phyloP scores from a whole-genome alignment of 495 filamentous ascomycete species.

The Penicillium maclennaniae region DNA sequence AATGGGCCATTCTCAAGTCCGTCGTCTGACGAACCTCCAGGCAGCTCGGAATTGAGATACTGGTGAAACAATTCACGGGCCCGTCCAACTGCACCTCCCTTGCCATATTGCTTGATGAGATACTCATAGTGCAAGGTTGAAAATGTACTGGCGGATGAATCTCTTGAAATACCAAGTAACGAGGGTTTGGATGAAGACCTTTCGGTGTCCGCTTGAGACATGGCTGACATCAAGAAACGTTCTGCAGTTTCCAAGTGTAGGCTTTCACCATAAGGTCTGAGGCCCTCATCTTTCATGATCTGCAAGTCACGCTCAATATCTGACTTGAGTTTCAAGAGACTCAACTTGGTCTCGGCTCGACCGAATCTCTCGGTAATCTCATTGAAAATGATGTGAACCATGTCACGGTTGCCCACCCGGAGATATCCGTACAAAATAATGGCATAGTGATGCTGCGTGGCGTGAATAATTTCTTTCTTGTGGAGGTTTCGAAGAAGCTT shows the following conservation, averaged over 20 bases:
- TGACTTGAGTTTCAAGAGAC: conserved; percentile 44
- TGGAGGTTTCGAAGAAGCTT: conserved; percentile 60
- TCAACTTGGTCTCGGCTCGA: conserved; percentile 39
- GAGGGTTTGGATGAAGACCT: conserved; percentile 16
- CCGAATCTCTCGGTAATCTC: conserved; percentile 50
- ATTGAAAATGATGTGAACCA: conserved; percentile 50
- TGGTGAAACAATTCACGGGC: conserved; percentile 55
- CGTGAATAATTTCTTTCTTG: conserved; percentile 51
- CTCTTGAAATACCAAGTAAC: conserved; percentile 8
- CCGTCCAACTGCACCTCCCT: conserved; percentile 48
- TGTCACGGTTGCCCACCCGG: conserved; percentile 42
- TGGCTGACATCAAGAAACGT: conserved; percentile 25
- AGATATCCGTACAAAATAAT: conserved; percentile 67
- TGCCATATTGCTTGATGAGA: conserved; percentile 60
- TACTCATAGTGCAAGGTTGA: conserved; percentile 51
- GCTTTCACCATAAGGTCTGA: conserved; percentile 2
- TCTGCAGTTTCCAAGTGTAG: conserved; percentile 33
- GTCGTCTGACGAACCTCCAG: conserved; percentile 22
- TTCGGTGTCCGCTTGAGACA: neutral
- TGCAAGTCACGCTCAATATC: conserved; percentile 33
- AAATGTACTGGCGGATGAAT: conserved; percentile 31
- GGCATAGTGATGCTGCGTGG: conserved; percentile 69
- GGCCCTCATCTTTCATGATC: conserved; percentile 4
- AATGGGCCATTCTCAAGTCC: conserved; percentile 43
- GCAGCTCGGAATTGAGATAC: conserved; percentile 36